Conservation (phyloP, 345 rosid genomes). For the Draba incana region DNA sequence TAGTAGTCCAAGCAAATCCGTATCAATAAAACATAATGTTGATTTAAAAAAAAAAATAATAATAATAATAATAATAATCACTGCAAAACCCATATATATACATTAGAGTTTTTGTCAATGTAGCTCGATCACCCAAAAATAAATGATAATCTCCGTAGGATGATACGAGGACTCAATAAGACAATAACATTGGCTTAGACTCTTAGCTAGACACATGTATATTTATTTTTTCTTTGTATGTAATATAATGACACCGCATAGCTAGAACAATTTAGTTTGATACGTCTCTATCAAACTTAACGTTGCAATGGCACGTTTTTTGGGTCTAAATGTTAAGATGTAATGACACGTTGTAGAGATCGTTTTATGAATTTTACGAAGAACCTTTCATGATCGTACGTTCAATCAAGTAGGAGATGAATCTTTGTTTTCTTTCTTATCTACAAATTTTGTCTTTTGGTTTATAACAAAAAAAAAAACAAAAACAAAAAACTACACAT, state of each 20-base stretch:
- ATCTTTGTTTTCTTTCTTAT: constrained; percentile 21
- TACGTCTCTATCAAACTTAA: constrained; percentile 34
- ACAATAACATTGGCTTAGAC: neutral
- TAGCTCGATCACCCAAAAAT: neutral
- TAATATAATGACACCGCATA: constrained; percentile 8
- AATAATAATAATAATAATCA: neutral
- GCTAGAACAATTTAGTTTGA: constrained; percentile 13
- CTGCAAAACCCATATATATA: neutral
- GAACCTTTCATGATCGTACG: constrained; percentile 15
- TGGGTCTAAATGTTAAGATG: too few relatives aligned
- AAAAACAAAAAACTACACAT: constrained; percentile 10
- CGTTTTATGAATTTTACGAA: neutral
- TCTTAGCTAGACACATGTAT: neutral
- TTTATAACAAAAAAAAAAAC: constrained; percentile 17
- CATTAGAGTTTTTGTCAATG: neutral
- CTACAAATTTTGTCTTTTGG: constrained; percentile 23
- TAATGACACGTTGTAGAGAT: neutral
- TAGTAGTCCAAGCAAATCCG: neutral
- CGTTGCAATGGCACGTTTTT: constrained; percentile 32
- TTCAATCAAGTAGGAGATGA: neutral
- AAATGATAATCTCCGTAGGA: neutral
- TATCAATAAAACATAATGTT: neutral
- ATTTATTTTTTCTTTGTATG: neutral
- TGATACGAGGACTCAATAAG: constrained; percentile 1
- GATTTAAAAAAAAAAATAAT: neutral